Conservation (phyloP, 306 rosid genomes). For the Rosa rugosa region DNA sequence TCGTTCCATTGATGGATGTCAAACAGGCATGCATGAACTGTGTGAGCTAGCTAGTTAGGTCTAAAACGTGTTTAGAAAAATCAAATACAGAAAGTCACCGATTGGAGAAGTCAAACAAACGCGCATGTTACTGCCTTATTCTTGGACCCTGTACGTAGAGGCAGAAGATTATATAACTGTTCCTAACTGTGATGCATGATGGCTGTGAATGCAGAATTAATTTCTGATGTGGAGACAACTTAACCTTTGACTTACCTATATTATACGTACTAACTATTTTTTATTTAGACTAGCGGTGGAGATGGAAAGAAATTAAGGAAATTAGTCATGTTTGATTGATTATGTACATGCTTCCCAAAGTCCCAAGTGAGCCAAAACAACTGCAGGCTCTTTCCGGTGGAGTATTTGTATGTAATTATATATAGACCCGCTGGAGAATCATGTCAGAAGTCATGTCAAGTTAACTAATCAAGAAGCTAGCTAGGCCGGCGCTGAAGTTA, state of each 20-base stretch:
- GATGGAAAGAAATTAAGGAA: not conserved
- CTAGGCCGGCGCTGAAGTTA: not conserved
- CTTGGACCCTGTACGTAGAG: constrained; percentile 7
- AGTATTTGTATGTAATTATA: no score
- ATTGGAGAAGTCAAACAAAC: not conserved
- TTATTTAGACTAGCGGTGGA: not conserved
- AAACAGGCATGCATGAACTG: not conserved
- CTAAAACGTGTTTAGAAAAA: not conserved
- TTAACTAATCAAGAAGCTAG: no score
- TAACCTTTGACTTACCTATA: no score
- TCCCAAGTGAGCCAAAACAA: not conserved
- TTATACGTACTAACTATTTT: not conserved
- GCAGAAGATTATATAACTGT: not conserved
- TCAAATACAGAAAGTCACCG: not conserved
- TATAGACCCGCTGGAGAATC: no score
- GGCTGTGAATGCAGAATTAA: not conserved
- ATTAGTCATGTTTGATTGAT: not conserved
- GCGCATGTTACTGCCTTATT: not conserved
- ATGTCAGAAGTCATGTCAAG: no score
- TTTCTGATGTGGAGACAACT: not conserved
- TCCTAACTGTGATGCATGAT: constrained; percentile 1
- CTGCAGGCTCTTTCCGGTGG: not conserved
- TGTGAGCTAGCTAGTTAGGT: not conserved
- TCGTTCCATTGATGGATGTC: not conserved
- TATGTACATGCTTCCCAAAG: not conserved